These are phyloP conservation scores for Carex kokanica DNA, from an alignment of 176 grass and related monocot species.

Conservation along the genomic window DNA sequence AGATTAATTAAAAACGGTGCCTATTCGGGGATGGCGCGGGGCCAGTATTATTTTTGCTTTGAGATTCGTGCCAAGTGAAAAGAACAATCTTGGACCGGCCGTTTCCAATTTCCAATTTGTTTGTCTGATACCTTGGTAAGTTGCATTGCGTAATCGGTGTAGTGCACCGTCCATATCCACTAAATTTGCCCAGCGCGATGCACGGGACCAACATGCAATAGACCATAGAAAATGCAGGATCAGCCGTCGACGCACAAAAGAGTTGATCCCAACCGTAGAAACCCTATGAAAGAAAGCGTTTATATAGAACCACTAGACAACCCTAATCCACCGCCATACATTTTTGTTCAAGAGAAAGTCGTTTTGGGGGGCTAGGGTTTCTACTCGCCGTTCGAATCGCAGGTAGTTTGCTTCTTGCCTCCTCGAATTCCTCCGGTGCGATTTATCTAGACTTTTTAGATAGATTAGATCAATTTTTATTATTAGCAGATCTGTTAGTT, in stretches of 20 bases:
- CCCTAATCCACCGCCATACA: background rate
- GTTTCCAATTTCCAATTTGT: too few relatives aligned
- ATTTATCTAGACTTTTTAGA: background rate
- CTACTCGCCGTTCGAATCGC: constrained; percentile 10
- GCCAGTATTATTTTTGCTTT: too few relatives aligned
- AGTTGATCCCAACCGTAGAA: constrained; percentile 16
- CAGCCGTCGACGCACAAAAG: background rate
- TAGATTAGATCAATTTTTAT: background rate
- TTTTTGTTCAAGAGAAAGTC: background rate
- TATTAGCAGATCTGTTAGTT: background rate
- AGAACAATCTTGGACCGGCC: too few relatives aligned
- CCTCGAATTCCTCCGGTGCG: background rate
- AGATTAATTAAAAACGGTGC: too few relatives aligned
- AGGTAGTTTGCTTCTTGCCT: background rate
- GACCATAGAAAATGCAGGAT: background rate
- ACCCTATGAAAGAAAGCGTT: background rate
- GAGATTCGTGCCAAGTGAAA: too few relatives aligned
- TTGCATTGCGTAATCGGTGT: background rate
- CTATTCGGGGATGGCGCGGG: too few relatives aligned
- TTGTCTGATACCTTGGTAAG: too few relatives aligned
- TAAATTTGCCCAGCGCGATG: background rate
- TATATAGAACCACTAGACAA: background rate
- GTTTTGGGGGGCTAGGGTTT: constrained; percentile 23
- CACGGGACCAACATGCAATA: background rate
- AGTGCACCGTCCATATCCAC: constrained; percentile 1